Evolutionary conservation across 1,284 basidiomycete species (phyloP).

Genomic region (Puccinia novopanici): DNA sequence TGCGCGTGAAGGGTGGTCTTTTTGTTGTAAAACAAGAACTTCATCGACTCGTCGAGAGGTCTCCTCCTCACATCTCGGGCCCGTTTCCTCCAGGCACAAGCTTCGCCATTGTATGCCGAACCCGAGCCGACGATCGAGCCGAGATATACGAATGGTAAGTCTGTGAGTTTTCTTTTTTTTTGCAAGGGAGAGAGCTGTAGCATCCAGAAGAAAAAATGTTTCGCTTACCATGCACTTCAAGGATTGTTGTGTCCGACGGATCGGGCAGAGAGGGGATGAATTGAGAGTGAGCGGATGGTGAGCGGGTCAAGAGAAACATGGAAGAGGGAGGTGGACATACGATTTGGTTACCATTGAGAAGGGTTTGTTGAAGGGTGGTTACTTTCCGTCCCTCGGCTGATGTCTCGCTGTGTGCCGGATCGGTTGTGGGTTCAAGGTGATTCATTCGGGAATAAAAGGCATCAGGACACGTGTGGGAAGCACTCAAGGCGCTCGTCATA

Average conservation of each 20-base stretch:
- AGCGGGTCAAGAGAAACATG: background rate
- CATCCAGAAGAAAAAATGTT: background rate
- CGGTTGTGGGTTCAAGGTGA: no score
- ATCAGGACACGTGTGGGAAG: no score
- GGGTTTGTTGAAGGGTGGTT: conserved; percentile 58
- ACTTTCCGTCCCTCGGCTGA: conserved; percentile 56
- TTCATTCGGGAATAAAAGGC: no score
- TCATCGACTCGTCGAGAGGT: background rate
- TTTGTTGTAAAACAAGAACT: background rate
- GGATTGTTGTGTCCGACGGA: conserved; percentile 5
- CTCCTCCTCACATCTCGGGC: conserved; percentile 19
- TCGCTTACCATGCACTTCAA: conserved; percentile 43
- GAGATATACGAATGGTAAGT: background rate
- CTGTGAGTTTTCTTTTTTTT: background rate
- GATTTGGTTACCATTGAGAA: conserved; percentile 60
- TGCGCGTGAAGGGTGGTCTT: background rate
- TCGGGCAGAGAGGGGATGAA: background rate
- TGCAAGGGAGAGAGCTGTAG: background rate
- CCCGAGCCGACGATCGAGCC: background rate
- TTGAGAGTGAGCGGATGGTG: background rate
- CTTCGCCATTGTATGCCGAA: conserved; percentile 16
- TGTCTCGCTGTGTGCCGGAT: conserved; percentile 57
- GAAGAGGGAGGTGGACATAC: background rate
- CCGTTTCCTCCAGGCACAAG: conserved; percentile 50
- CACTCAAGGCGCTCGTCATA: no score